phyloP scores from a whole-genome alignment of 148 eudicot genomes.

The Pharnaceum exiguum region DNA sequence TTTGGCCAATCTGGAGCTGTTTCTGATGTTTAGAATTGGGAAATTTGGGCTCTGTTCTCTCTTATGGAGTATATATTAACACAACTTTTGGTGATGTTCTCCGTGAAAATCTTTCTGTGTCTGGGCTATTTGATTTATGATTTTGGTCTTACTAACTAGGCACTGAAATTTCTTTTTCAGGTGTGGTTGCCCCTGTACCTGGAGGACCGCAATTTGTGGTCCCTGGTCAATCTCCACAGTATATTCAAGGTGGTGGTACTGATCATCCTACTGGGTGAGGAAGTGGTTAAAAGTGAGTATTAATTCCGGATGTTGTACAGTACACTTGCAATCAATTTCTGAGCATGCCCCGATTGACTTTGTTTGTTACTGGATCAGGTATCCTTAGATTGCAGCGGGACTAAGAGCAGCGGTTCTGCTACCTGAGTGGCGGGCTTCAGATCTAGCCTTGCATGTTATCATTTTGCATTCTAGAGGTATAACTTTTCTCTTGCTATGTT shows the following conservation, averaged over 20 bases:
- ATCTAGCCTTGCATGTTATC: conserved; percentile 90
- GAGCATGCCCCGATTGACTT: not conserved
- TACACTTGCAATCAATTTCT: conserved; percentile 6
- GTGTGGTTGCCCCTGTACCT: conserved; percentile 59
- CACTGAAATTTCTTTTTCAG: conserved; percentile 34
- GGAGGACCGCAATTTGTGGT: conserved; percentile 75
- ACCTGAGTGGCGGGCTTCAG: conserved; percentile 84
- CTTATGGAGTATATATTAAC: too few relatives aligned
- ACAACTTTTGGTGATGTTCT: too few relatives aligned
- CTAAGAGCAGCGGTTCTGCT: conserved; percentile 95
- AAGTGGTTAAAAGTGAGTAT: conserved; percentile 56
- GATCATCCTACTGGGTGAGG: conserved; percentile 89
- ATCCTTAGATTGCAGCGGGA: conserved; percentile 96
- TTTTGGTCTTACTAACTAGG: conserved; percentile 5
- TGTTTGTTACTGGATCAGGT: conserved; percentile 28
- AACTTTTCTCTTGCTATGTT: not conserved
- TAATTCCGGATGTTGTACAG: not conserved
- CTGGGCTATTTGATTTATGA: not conserved
- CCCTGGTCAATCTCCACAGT: conserved; percentile 74
- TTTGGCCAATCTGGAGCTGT: too few relatives aligned
- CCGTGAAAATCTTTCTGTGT: not conserved
- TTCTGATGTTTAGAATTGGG: too few relatives aligned
- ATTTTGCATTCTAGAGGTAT: conserved; percentile 87
- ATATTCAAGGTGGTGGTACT: conserved; percentile 73
- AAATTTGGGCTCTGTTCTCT: not conserved